Evolutionary conservation across 2,329 filamentous ascomycete genomes (phyloP), one percentile per base, ranked within the genome.

Genomic region (Paracoccidioides brasiliensis): DNA sequence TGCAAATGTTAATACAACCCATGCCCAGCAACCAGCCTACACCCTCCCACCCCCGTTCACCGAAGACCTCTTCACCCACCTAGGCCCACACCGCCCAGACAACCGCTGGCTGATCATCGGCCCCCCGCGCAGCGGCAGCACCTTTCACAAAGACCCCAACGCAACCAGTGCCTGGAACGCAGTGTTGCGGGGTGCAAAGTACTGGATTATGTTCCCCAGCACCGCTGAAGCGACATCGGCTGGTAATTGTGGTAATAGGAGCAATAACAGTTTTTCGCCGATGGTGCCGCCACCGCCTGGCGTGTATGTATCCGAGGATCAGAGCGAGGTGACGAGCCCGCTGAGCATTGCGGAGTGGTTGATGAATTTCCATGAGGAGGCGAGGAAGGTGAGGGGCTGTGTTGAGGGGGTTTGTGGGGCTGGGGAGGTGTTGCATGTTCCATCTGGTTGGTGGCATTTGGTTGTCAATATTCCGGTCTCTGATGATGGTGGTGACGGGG

Each of bases 341-440:
- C 79, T 97, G 9, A 95, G 88, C 71, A 96, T 97, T 63, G 89
- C 90, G n/a, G 91, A 97, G 72, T 97, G 93, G 86, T 79, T 97
- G 6, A 78, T 97, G 12, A 84, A 85, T 33, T 97, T 96, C 70
- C 93, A 97, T 66, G 80, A 80, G 1, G 86, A 90, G 65, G 93
- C 91, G 8, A 81, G 91, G 53, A 76, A 74, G 53, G 82, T 84
- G 1, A 80, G 84, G 0, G 88, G 86, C 9, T 96, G 90, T 64
- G 71, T 86, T 35, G 91, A 97, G 71, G 91, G 89, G 0, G 83
- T 97, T 33, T 97, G 91, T 67, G 72, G 75, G 12, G 81, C 83
- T 44, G 91, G 91, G 2, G 93, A 97, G 69, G 84, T 97, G 14
- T 72, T 97, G 52, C 88, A 96, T 67, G 91, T 97, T 5, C 91